Base-by-base conservation (phyloP, 768 basidiomycete species). In the Lentinula edodes region DNA sequence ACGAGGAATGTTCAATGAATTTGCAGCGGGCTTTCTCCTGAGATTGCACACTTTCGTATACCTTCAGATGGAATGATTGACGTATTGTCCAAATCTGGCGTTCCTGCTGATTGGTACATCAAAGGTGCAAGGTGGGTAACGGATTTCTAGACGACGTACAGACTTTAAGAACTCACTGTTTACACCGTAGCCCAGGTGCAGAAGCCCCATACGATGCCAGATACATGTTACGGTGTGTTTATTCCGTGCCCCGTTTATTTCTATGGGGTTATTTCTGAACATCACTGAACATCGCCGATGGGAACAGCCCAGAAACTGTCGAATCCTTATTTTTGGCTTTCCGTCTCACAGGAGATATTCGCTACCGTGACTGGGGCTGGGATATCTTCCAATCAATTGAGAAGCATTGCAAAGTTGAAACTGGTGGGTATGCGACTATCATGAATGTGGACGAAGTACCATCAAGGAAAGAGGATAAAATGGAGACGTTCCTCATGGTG, bases 401-500 rank as follows among this genome's bases (percentile, higher is more conserved):
- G 67, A 83, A 83, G 70, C 86, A 96, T 69, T 95, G 92, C 68
- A 79, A 81, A 52, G 76, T 94, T 20, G 75, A 80, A n/a, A 80
- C 78, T 0, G 95, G 95, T 18, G 95, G 95, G 8, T 98, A 90
- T 68, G 90, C 91, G 16, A 85, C 85, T 39, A 80, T 98, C 51
- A 72, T 88, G 61, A 92, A 97, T 68, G 95, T 98, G 9, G 92
- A 96, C 71, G 80, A 84, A 63, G 76, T 87, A 9, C 87, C 89
- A 0, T 83, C 78, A 1, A 75, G 77, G 68, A 77, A 83, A 61
- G 88, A 93, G 64, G 93, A 98, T 73, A 88, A 90, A 72, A 96
- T 97, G 95, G 95, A 98, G 75, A 95, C 95, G 12, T 97, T 95
- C 76, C 83, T 95, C 74, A 79, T 97, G 80, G 91, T 91, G 61